phyloP scores from a whole-genome alignment of 2,329 filamentous ascomycete species.

The Ascochyta lentis region DNA sequence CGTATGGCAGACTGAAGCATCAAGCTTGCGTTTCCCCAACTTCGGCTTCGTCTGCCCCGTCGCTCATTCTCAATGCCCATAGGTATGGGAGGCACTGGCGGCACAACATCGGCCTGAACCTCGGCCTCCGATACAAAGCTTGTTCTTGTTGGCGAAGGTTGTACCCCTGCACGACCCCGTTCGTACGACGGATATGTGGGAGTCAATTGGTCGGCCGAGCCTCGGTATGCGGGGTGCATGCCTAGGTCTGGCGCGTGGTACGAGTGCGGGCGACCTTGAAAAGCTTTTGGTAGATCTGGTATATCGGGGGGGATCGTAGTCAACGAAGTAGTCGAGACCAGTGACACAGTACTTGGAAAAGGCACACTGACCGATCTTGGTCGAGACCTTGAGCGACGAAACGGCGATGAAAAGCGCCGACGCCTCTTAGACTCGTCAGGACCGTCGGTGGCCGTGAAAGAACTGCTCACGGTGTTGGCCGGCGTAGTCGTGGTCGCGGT shows the following conservation, averaged over 20 bases:
- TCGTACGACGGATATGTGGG: slow-evolving; percentile 5
- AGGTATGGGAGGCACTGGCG: slow-evolving; percentile 41
- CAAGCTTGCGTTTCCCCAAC: slow-evolving; percentile 28
- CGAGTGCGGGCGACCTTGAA: slow-evolving; percentile 31
- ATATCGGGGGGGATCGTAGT: slow-evolving; percentile 8
- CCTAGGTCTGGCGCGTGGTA: slow-evolving; percentile 43
- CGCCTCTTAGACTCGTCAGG: slow-evolving; percentile 36
- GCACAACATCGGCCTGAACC: slow-evolving; percentile 29
- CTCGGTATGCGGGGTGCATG: slow-evolving; percentile 22
- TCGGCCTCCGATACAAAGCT: slow-evolving; percentile 14
- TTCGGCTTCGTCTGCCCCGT: slow-evolving; percentile 10
- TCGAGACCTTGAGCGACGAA: slow-evolving; percentile 39
- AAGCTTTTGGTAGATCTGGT: slow-evolving; percentile 13
- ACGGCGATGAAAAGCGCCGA: slow-evolving; percentile 43
- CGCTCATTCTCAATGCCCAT: slow-evolving; percentile 21
- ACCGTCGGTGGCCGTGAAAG: slow-evolving; percentile 17
- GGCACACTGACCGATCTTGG: slow-evolving; percentile 40
- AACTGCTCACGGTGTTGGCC: slow-evolving; percentile 12
- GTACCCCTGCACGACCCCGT: slow-evolving; percentile 26
- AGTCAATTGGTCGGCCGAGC: slow-evolving; percentile 18
- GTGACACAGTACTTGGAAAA: slow-evolving; percentile 28
- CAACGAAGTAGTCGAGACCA: slow-evolving; percentile 11
- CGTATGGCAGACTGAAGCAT: slow-evolving; percentile 40
- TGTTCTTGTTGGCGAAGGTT: slow-evolving; percentile 40
- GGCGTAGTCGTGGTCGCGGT: slow-evolving; percentile 21